Base-by-base conservation (phyloP, 164 flowering plant genomes). In the Warburgia ugandensis region DNA sequence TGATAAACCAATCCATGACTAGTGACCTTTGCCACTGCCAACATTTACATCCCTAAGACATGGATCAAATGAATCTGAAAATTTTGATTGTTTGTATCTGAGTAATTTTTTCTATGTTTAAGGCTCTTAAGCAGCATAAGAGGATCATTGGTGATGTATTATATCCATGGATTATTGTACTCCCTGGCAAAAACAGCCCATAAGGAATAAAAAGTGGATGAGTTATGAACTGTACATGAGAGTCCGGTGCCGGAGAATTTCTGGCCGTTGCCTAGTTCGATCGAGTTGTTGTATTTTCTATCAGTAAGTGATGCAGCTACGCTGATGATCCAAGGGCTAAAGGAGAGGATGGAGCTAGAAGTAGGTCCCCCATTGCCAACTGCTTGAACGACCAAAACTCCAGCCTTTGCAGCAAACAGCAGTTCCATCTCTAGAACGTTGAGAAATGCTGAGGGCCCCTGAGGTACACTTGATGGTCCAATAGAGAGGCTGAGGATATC, bases 311-410 rank as follows among this genome's bases (percentile, higher is more conserved):
- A 73, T 36, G 86, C 83, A 20, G 79, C 86, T 12, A 68, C 72
- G 39, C 73, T 73, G n/a, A 71, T 74, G 53, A 75, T 75, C 86
- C 86, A 80, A 4, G 86, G 86, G 54, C 83, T 77, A 51, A 75
- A 80, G 21, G 86, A 77, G 41, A 80, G 71, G 45, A 80, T 60
- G 3, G 83, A 69, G 47, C 65, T 66, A 5, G 77, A 35, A 36
- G 74, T 61, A 14, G 83, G 83, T 0, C 83, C 83, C 0, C 72
- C 72, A 56, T 80, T 80, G 10, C 86, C 86, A 7, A 58, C 83
- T 20, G 81, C 78, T 63, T 80, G 83, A 56, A 67, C 76, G 29
- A 77, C 86, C 21, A 80, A 20, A 3, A 80, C 76, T 12, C 86
- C 86, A 9, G 83, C 83, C 62, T 46, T 75, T 17, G 74, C 62